Conservation (phyloP, 2,329 filamentous ascomycete species). For the Bipolaris bicolor region DNA sequence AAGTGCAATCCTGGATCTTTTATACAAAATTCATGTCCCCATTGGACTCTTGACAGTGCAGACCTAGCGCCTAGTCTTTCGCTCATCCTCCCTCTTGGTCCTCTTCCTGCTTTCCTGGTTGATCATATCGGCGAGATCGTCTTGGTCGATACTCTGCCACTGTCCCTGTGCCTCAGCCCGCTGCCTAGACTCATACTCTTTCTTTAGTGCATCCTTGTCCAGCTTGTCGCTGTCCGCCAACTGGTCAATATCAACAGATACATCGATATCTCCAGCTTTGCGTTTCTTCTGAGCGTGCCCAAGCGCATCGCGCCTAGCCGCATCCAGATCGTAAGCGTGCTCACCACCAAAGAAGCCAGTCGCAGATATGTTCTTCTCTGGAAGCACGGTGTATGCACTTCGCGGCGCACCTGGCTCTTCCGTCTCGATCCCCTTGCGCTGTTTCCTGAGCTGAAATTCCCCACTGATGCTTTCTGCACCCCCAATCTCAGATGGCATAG, state of each 20-base stretch:
- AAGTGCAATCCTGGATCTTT: constrained; percentile 25
- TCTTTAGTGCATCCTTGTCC: constrained; percentile 81
- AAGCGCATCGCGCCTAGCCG: constrained; percentile 63
- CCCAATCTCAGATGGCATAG: constrained; percentile 78
- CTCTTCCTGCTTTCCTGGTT: constrained; percentile 90
- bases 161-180: constrained; percentile 65
- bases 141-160: constrained; percentile 79
- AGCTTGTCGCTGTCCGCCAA: constrained; percentile 76
- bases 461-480: constrained; percentile 78
- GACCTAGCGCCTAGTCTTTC: constrained; percentile 62
- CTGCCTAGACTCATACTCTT: constrained; percentile 76
- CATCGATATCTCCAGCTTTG: constrained; percentile 93
- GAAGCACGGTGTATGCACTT: constrained; percentile 86
- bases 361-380: constrained; percentile 82
- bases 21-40: constrained; percentile 27
- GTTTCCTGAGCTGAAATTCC: constrained; percentile 91
- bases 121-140: constrained; percentile 95
- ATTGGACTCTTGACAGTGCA: constrained; percentile 11
- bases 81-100: constrained; percentile 84
- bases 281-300: constrained; percentile 85
- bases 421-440: constrained; percentile 79
- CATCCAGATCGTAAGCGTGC: constrained; percentile 85
- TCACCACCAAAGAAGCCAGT: constrained; percentile 97
- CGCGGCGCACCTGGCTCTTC: constrained; percentile 76
- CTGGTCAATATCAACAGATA: constrained; percentile 86